Evolutionary conservation across 371 early-diverging fungal genomes (phyloP).

Genomic region (Conidiobolus incongruus): DNA sequence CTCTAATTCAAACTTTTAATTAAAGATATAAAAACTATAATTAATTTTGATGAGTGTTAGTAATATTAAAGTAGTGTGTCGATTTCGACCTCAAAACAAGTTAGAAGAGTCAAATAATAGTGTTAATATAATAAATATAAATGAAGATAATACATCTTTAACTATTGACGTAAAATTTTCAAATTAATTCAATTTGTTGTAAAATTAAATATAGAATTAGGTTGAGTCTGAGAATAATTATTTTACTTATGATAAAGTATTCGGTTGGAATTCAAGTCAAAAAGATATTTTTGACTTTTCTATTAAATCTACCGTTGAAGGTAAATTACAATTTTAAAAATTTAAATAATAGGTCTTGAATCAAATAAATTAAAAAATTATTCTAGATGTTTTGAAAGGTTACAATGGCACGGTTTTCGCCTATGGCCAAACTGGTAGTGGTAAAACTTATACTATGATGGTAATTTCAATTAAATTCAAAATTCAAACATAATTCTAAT

Average conservation of each 20-base stretch:
- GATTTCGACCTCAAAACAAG: slow-evolving; percentile 89
- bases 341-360: neutral
- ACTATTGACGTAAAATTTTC: slow-evolving; percentile 2
- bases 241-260: slow-evolving; percentile 65
- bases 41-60: slow-evolving; percentile 17
- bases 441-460: slow-evolving; percentile 99
- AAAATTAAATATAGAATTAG: slow-evolving; percentile 11
- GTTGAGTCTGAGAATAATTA: slow-evolving; percentile 51
- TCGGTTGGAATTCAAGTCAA: slow-evolving; percentile 62
- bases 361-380: slow-evolving; percentile 1
- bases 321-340: slow-evolving; percentile 17
- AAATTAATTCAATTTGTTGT: neutral
- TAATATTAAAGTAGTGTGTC: slow-evolving; percentile 91
- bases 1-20: no score
- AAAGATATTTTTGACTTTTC: slow-evolving; percentile 71
- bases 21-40: neutral
- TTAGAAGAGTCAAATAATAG: slow-evolving; percentile 79
- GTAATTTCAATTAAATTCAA: slow-evolving; percentile 14
- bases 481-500: no score
- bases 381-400: slow-evolving; percentile 42
- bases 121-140: slow-evolving; percentile 52
- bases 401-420: slow-evolving; percentile 98
- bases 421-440: slow-evolving; percentile 95
- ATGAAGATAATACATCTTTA: slow-evolving; percentile 31
- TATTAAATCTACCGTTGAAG: slow-evolving; percentile 75